Evolutionary conservation across 2,329 filamentous ascomycete genomes (phyloP), one percentile per base, ranked within the genome.

Genomic region (Stagonosporopsis cucurbitacearum): DNA sequence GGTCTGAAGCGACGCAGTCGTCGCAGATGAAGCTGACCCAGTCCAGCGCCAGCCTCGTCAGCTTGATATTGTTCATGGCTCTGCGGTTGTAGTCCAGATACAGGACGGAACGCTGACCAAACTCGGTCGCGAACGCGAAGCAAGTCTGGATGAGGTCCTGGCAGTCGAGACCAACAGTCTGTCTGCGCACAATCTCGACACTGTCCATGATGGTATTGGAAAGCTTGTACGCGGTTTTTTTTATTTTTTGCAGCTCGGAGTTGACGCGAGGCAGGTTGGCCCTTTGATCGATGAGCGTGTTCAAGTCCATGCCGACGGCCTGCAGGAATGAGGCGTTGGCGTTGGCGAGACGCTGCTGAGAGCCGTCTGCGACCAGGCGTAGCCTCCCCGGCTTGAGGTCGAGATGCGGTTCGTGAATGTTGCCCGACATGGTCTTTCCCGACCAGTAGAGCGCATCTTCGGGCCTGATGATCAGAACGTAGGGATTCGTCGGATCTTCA

Each of bases 131-230:
- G 69, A 98, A 99, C 36, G 96, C 90, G 75, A 98, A 99, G 77
- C 94, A 99, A 5, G 92, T 96, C 75, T 99, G 95, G 61, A 99
- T 95, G 26, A 99, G 85, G 70, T 99, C 95, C 68, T 96, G 92
- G 72, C 94, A 96, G 63, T 95, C 89, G 62, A 94, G 85, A 8
- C 89, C 91, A 54, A 85, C 83, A 1, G 92, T 92, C 75, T 99
- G 94, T 64, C 87, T 88, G 61, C 92, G 86, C 62, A 99, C 95
- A 60, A 91, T 92, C 72, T 96, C 92, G 40, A 99, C 95, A 72
- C 92, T 97, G 75, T 98, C 94, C 92, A 99, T 97, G 77, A 99
- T 98, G 6, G 92, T 92, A 77, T 97, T 98, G 47, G 92, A 96
- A 39, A 99, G 83, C 76, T 96, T 96, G 81, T 96, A 98, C 3